Base-by-base conservation (phyloP, 169 alveolate genomes). In the Eimeria brunetti region DNA sequence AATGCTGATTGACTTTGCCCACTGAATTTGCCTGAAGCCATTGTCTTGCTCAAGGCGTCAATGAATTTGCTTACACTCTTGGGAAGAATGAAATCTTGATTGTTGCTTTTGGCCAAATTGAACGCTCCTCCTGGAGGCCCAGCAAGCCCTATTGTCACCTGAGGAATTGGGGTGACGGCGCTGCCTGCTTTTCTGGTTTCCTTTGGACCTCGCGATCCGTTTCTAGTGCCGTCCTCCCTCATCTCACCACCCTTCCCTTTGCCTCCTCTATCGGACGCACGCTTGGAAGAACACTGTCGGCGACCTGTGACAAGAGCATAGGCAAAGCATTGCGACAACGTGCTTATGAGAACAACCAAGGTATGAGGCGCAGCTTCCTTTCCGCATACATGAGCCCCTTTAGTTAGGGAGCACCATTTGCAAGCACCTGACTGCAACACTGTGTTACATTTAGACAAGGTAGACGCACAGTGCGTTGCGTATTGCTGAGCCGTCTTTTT, bases 101-200 rank as follows among this genome's bases (percentile, higher is more conserved):
- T 64, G 58, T 14, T 53, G 94, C 75, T 71, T 30, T 60, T 90
- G 38, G 84, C 95, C 80, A 90, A 81, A 71, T 90, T 90, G 20
- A 44, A 75, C 0, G 83, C 90, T 27, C 95, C 89, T 4, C 95
- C 95, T 38, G 95, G 89, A 60, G 80, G 76, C 27, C 95, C 95
- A 12, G 60, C 95, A 46, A 90, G 89, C 20, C 95, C 95, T 18
- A 90, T 51, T n/a, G 95, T 90, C 46, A 90, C 95, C 36, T 64
- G 83, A 16, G 94, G 94, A 20, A 88, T 67, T 27, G 94, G 94
- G 8, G 94, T 62, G 46, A 88, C 80, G 9, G 94, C 84, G 49
- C 58, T 67, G 20, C 80, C 71, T 36, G 94, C 38, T 49, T 51
- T 88, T 27, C 84, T 67, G 16, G 84, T 41, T 30, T 88, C 90